Base-by-base conservation (phyloP, 345 rosid species). In the Aegle marmelos region DNA sequence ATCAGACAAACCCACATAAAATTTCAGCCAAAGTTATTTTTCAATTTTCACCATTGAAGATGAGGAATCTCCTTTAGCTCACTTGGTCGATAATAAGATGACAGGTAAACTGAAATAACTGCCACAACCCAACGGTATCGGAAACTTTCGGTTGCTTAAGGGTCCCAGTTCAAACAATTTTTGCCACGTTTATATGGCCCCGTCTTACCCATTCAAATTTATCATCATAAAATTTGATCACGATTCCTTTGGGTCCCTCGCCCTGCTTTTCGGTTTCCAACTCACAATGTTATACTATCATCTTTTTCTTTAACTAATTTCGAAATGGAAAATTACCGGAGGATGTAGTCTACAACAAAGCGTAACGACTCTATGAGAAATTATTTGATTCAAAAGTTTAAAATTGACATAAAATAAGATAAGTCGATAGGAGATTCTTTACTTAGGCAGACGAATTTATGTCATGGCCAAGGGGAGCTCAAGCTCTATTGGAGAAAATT, bases 21-120 rank as follows among this genome's bases (percentile, higher is more conserved):
- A 45, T 45, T 45, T 45, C 4, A 11, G 50, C 50, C 50, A 11
- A 45, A 45, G 50, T 3, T 45, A 45, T 10, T 3, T 45, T 45
- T 3, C 16, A 45, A 3, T 45, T 45, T 45, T 45, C 50, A 45
- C 50, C 50, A 45, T 45, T 11, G 50, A 45, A 45, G 17, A 45
- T 3, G 50, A 45, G 13, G 50, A 11, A 45, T 45, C 50, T 45
- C 16, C 13, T 45, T 45, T 45, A 45, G 50, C 50, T 11, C 50
- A 13, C 11, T 3, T 13, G 50, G 13, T 45, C 17, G 50, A 45
- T 11, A 27, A 64, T 30, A 70, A 34, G n/a, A 17, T 33, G 82
- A 39, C 77, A 54, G 33, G 62, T 60, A 70, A 83, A 79, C 88
- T 8, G 76, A 80, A 86, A 80, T 80, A 84, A 86, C 89, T 84